Evolutionary conservation across 495 filamentous ascomycete species (phyloP), one percentile per base, ranked within the genome.

Genomic region (Penicillium taxi): DNA sequence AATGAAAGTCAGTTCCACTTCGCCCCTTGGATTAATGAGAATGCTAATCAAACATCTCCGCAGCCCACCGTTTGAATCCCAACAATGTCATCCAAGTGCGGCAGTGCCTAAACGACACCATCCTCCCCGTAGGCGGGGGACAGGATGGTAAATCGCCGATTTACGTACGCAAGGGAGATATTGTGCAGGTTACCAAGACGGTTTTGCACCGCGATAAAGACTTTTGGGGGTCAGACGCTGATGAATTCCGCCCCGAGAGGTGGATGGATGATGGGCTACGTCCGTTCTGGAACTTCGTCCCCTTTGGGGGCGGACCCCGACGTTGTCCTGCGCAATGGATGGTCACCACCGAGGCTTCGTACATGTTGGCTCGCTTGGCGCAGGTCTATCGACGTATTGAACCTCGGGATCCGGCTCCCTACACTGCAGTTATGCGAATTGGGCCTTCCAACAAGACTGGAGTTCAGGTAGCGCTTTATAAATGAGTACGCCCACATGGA

Each of bases 171-270:
- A 63, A 57, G 17, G 70, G 67, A 6, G 44, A 62, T n/a, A 40
- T 50, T 3, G 54, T 79, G 1, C 42, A 58, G 8, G 78, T 64
- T 35, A 63, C 47, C 30, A 41, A 63, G 8, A 56, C 69, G 26
- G 51, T 55, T 2, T 70, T 82, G 64, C 78, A 82, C 32, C 56
- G 70, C 4, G 61, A 66, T 1, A 42, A 39, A 18, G 73, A 77
- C 11, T 27, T 78, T 4, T 80, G 59, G 9, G 72, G 66, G 0
- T 48, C 53, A 4, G 71, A 78, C 41, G 69, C 74, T 0, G 57
- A 63, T 0, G 40, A 66, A 12, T 82, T 70, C 49, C 50, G 57
- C 0, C 79, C 79, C 0, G 70, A 71, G 24, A 50, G 79, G 4
- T 82, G 79, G 77, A 69, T 21, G n/a, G 42, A 44, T 7, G 64